Base-by-base conservation (phyloP, 768 basidiomycete species). In the Panaeolus papilionaceus region DNA sequence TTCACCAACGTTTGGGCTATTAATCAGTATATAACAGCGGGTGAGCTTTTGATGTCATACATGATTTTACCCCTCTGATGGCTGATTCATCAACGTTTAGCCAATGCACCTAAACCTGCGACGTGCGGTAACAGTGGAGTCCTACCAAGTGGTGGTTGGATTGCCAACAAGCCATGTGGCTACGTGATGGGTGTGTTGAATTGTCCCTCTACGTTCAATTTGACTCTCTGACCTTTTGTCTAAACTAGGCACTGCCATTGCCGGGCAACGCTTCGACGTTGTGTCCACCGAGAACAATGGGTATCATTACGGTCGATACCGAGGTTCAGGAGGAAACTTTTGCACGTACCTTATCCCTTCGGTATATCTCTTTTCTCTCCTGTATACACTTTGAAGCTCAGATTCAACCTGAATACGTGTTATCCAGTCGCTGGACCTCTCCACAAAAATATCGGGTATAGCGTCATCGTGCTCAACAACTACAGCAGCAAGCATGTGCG, bases 101-200 rank as follows among this genome's bases (percentile, higher is more conserved):
- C 68, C 33, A 74, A 75, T 39, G 72, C 71, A 16, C 75, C 72
- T 3, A 75, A 75, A 47, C 75, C 73, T 10, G 67, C 58, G 18
- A 71, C 75, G 12, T 75, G 73, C 44, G 73, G 73, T 20, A 74
- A 75, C 33, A 71, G 68, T 18, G 73, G 73, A 8, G 9, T 68
- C 38, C 70, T 75, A 11, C 72, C 75, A 7, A 70, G 66, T 12
- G 75, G 72, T 8, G 75, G 75, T 2, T 75, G 73, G 74, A 75
- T 74, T 58, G 73, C 75, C 20, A 75, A 75, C 54, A 75, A 75
- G 42, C 51, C 69, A 66, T 75, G 73, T 62, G 75, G 75, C 51
- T 75, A 75, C 54, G 71, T 75, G 16, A 73, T 75, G 73, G 73
- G 75, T 47, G 73, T 33, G 54, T 23, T 33, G 33, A 12, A 23